These are phyloP conservation scores for Brettanomyces sp. DNA, from an alignment of 805 yeast species.

Conservation along the genomic window DNA sequence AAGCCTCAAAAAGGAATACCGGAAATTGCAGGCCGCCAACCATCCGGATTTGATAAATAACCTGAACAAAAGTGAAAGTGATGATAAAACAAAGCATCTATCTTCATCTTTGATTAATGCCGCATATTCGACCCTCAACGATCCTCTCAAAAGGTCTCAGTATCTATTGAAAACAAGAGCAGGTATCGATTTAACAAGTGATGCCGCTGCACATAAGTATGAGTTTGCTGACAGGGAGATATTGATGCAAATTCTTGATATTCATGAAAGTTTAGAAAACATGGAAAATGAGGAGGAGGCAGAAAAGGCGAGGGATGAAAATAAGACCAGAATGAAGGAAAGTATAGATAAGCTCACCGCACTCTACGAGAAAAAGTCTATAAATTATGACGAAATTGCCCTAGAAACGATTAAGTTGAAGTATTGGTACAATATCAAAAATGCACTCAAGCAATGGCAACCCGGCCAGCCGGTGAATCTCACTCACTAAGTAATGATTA, in stretches of 20 bases:
- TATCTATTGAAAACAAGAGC: conserved; percentile 37
- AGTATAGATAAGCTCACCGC: conserved; percentile 36
- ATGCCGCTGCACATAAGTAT: conserved; percentile 36
- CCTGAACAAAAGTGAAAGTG: conserved; percentile 18
- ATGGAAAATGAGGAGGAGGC: conserved; percentile 53
- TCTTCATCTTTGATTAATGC: conserved; percentile 58
- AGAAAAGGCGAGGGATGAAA: conserved; percentile 40
- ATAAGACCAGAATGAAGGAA: conserved; percentile 42
- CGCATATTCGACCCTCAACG: conserved; percentile 64
- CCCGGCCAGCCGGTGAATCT: conserved; percentile 56
- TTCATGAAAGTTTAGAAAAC: conserved; percentile 74
- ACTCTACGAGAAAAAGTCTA: conserved; percentile 30
- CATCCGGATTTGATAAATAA: conserved; percentile 64
- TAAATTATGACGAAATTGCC: conserved; percentile 50
- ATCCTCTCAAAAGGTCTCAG: conserved; percentile 66
- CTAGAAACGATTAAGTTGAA: conserved; percentile 62
- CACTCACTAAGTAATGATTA: conserved; percentile 38
- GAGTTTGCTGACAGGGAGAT: conserved; percentile 38
- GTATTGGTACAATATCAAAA: conserved; percentile 75
- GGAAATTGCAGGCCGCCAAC: conserved; percentile 57
- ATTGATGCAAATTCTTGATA: conserved; percentile 70
- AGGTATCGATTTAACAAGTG: conserved; percentile 49
- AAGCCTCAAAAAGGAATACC: conserved; percentile 62
- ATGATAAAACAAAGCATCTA: conserved; percentile 18
- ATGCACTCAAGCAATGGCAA: conserved; percentile 71